These are phyloP conservation scores for Aurantiochytrium sp. DNA, from an alignment of 108 stramenopile species.

Conservation along the genomic window DNA sequence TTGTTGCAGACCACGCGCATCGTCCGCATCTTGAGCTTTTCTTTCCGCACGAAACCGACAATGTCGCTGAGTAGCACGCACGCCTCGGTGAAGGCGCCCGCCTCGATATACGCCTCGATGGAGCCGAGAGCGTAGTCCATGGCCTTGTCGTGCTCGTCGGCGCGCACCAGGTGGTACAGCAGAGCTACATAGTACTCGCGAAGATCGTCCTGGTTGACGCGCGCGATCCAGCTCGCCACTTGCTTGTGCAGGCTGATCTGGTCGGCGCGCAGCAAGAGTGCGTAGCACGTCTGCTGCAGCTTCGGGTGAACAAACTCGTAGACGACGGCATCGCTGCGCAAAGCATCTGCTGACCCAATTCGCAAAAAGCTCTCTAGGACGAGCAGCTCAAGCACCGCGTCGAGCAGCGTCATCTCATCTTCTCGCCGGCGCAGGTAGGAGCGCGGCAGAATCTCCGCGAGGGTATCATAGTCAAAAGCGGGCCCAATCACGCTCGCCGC, in stretches of 20 bases:
- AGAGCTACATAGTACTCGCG: not conserved
- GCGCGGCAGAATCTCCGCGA: not conserved
- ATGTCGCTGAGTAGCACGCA: not conserved
- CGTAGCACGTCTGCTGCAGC: not conserved
- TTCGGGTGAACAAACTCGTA: slow-evolving; percentile 2
- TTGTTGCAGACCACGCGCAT: not conserved
- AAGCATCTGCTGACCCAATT: not conserved
- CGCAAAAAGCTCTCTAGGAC: not conserved
- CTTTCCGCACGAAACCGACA: not conserved
- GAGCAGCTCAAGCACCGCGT: not conserved
- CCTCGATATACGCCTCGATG: not conserved
- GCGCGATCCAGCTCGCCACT: slow-evolving; percentile 11
- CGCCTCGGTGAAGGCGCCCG: not conserved
- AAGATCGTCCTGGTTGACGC: not conserved
- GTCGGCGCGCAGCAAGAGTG: not conserved
- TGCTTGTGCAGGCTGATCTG: slow-evolving; percentile 1
- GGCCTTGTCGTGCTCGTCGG: not conserved
- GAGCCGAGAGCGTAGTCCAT: slow-evolving; percentile 11
- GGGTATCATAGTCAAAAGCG: not conserved
- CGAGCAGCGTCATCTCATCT: not conserved
- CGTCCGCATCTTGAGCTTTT: not conserved
- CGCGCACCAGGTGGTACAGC: not conserved
- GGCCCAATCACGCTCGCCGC: not conserved
- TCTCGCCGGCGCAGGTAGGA: not conserved
- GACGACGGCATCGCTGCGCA: not conserved